phyloP scores from a whole-genome alignment of 257 asterid genomes.

The Solanum habrochaites region DNA sequence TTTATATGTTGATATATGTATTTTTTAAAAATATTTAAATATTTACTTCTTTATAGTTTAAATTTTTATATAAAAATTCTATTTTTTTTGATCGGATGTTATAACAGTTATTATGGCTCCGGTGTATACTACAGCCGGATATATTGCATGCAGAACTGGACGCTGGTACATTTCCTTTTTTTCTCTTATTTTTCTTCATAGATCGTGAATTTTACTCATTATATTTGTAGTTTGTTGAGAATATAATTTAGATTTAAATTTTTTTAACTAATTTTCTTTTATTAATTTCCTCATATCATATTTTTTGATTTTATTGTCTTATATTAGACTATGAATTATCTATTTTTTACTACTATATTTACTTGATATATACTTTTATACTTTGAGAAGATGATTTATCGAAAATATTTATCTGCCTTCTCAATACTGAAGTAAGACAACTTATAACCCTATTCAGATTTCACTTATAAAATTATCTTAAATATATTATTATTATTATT shows the following conservation, averaged over 20 bases:
- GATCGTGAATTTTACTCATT: not conserved
- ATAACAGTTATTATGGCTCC: not conserved
- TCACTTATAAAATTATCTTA: not conserved
- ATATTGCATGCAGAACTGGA: not conserved
- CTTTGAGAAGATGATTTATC: not conserved
- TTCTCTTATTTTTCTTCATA: not conserved
- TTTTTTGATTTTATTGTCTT: not conserved
- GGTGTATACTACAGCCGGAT: not conserved
- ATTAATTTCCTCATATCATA: not conserved
- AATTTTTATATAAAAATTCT: not conserved
- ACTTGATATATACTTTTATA: not conserved
- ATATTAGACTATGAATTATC: not conserved
- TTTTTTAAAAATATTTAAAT: rapidly evolving
- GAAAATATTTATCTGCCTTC: not conserved
- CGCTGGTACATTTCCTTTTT: not conserved
- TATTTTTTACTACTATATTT: too few relatives aligned
- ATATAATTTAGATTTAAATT: not conserved
- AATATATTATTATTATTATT: too few relatives aligned
- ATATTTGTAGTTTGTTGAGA: not conserved
- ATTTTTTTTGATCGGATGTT: not conserved
- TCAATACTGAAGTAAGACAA: not conserved
- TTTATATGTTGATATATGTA: not conserved
- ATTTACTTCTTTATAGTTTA: not conserved
- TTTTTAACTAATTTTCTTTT: not conserved
- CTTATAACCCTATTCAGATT: not conserved